Conservation (phyloP, 2,329 filamentous ascomycete species). For the Magnaporthiopsis incrustans region DNA sequence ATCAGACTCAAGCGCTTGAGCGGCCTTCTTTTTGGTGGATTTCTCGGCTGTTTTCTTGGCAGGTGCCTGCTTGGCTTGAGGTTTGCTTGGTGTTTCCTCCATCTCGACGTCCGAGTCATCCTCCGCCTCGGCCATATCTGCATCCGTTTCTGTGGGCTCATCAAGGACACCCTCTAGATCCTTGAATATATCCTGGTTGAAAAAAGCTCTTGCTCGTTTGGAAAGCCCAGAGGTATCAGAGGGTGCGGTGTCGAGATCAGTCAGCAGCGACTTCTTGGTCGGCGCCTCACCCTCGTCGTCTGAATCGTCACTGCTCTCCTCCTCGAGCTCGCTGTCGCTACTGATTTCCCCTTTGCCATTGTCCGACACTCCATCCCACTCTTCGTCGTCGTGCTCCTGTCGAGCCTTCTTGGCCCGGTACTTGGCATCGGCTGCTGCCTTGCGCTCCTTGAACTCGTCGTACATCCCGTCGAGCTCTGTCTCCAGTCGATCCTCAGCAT, state of each 20-base stretch:
- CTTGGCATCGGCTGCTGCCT: conserved; percentile 75
- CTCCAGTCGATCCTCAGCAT: conserved; percentile 76
- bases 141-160: conserved; percentile 29
- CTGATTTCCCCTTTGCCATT: conserved; percentile 46
- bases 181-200: conserved; percentile 91
- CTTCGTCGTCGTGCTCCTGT: conserved; percentile 72
- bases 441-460: conserved; percentile 72
- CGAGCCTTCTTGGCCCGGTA: conserved; percentile 83
- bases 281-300: conserved; percentile 41
- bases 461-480: conserved; percentile 83
- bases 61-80: conserved; percentile 26
- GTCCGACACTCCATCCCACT: conserved; percentile 84
- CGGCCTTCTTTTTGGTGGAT: conserved; percentile 18
- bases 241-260: conserved; percentile 50
- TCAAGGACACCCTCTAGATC: conserved; percentile 63
- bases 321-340: conserved; percentile 40
- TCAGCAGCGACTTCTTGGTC: conserved; percentile 45
- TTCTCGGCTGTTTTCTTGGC: conserved; percentile 16
- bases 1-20: conserved; percentile 12
- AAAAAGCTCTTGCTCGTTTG: conserved; percentile 79
- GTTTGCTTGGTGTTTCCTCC: conserved; percentile 28
- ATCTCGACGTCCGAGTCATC: conserved; percentile 24
- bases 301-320: conserved; percentile 55
- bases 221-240: conserved; percentile 57
- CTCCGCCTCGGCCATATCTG: conserved; percentile 10